A percentile compares a stretch with the other conserved stretches of the same genome.
phyloP scores from a whole-genome alignment of 768 basidiomycete genomes.

The Suillus variegatus region DNA sequence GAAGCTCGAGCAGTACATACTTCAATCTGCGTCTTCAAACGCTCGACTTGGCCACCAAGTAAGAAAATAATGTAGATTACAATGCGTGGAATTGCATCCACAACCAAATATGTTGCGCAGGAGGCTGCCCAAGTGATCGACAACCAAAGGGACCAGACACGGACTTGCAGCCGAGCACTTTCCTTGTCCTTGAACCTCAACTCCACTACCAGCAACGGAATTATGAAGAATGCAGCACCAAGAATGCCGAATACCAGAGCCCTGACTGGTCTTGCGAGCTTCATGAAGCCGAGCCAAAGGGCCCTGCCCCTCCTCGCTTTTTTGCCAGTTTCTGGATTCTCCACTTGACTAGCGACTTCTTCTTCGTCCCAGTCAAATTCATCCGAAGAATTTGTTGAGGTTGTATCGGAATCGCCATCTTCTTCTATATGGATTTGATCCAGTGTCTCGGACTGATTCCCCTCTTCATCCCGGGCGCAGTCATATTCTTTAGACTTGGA shows the following conservation, averaged over 20 bases:
- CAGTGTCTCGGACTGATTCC: constrained; percentile 9
- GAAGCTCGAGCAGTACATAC: constrained; percentile 36
- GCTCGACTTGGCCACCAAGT: constrained; percentile 63
- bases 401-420: constrained; percentile 29
- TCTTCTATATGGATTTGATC: constrained; percentile 12
- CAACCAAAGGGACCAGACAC: constrained; percentile 68
- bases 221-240: constrained; percentile 63
- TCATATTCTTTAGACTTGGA: constrained; percentile 15
- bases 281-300: constrained; percentile 67
- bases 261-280: constrained; percentile 59
- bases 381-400: constrained; percentile 63
- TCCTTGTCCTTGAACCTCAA: constrained; percentile 53
- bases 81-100: constrained; percentile 61
- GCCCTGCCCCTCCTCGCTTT: constrained; percentile 64
- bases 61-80: constrained; percentile 54
- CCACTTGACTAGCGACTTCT: constrained; percentile 38
- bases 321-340: constrained; percentile 23
- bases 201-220: constrained; percentile 69
- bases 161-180: constrained; percentile 53
- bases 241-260: constrained; percentile 59
- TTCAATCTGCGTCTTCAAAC: constrained; percentile 68
- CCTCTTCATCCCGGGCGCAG: constrained; percentile 14
- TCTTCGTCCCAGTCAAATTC: constrained; percentile 79
- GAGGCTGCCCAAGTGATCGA: constrained; percentile 65
- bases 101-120: constrained; percentile 61